Evolutionary conservation across 2,329 filamentous ascomycete species (phyloP).

Genomic region (Dactylonectria macrodidyma): DNA sequence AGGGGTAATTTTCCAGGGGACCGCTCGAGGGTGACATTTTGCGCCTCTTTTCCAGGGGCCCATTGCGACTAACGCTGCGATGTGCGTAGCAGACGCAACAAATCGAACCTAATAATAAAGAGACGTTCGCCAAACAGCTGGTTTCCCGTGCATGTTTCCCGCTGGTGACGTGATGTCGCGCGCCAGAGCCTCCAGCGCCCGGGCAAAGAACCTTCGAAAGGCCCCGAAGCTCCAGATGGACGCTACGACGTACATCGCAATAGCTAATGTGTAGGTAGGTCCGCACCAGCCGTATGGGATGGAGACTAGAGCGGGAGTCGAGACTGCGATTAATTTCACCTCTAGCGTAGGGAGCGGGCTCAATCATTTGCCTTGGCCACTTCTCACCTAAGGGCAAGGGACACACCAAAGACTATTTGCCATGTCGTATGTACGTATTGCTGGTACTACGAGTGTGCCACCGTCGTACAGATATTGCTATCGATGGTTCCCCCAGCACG

Average conservation of each 20-base stretch:
- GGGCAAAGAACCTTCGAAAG: not conserved
- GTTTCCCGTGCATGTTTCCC: not conserved
- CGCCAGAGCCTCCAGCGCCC: not conserved
- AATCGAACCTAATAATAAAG: too few species aligned
- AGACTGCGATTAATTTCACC: conserved; percentile 24
- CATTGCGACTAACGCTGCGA: too few species aligned
- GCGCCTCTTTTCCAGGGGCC: not conserved
- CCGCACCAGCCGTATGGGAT: conserved; percentile 11
- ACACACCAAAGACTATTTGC: conserved; percentile 8
- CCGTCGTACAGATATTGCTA: not conserved
- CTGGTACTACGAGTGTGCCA: not conserved
- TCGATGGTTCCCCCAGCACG: not conserved
- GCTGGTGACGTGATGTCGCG: not conserved
- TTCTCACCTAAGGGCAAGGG: conserved; percentile 2
- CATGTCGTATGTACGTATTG: not conserved
- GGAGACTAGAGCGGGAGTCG: conserved; percentile 23
- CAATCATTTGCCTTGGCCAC: conserved; percentile 23
- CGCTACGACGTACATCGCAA: too few species aligned
- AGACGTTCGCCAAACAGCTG: too few species aligned
- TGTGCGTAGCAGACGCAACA: too few species aligned
- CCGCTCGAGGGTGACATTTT: not conserved
- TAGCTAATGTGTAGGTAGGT: not conserved
- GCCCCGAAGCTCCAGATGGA: too few species aligned
- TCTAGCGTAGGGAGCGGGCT: conserved; percentile 27
- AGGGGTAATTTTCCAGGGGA: conserved; percentile 1